Evolutionary conservation across 2,329 filamentous ascomycete species (phyloP).

Genomic region (Trichoderma arundinaceum): DNA sequence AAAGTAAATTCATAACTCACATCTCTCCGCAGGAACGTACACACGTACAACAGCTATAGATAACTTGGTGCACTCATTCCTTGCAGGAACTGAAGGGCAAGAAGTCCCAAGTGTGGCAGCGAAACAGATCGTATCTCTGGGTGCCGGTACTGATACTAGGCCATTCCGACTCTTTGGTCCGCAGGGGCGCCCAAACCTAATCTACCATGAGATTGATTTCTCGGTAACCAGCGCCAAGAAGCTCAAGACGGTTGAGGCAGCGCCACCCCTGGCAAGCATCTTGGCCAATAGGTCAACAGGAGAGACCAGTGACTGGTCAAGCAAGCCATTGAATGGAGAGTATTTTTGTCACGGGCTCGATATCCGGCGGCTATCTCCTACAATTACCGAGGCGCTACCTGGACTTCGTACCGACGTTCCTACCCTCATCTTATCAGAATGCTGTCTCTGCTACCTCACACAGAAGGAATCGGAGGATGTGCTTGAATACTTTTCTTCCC

Average conservation of each 20-base stretch:
- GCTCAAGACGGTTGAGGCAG: slow-evolving; percentile 58
- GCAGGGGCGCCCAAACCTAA: slow-evolving; percentile 50
- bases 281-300: slow-evolving; percentile 44
- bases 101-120: background rate
- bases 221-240: slow-evolving; percentile 73
- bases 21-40: slow-evolving; percentile 73
- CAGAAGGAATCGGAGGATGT: slow-evolving; percentile 67
- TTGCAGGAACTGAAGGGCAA: slow-evolving; percentile 48
- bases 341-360: slow-evolving; percentile 71
- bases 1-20: background rate
- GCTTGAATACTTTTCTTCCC: slow-evolving; percentile 66
- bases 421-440: slow-evolving; percentile 90
- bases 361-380: slow-evolving; percentile 61
- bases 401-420: slow-evolving; percentile 65
- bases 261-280: slow-evolving; percentile 49
- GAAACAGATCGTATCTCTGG: slow-evolving; percentile 87
- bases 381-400: slow-evolving; percentile 34
- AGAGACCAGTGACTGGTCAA: slow-evolving; percentile 50
- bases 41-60: slow-evolving; percentile 86
- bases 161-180: slow-evolving; percentile 74
- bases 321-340: slow-evolving; percentile 46
- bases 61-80: slow-evolving; percentile 73
- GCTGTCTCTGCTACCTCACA: slow-evolving; percentile 89
- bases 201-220: slow-evolving; percentile 96
- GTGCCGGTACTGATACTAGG: slow-evolving; percentile 91